Percentiles rank a stretch among this genome's conserved stretches.
Conservation (phyloP, 2,329 filamentous ascomycete genomes). For the Neoscytalidium dimidiatum region DNA sequence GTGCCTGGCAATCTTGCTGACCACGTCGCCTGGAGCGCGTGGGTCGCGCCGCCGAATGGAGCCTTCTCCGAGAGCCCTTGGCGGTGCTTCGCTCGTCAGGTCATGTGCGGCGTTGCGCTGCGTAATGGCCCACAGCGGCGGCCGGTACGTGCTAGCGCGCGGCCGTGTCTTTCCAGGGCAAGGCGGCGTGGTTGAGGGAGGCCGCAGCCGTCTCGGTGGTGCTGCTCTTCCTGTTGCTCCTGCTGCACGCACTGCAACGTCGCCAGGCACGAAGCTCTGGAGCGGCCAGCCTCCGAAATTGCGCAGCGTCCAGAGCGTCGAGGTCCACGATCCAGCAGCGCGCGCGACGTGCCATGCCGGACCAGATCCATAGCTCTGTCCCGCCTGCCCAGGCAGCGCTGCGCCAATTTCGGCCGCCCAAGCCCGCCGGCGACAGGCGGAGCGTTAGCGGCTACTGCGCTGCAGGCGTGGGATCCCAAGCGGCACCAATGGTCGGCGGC, state of each 20-base stretch:
- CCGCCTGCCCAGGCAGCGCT: slow-evolving; percentile 5
- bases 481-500: slow-evolving; percentile 4
- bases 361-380: slow-evolving; percentile 9
- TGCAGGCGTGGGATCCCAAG: slow-evolving; percentile 8
- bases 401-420: slow-evolving; percentile 12
- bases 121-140: slow-evolving; percentile 17
- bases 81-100: slow-evolving; percentile 14
- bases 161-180: slow-evolving; percentile 5
- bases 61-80: slow-evolving; percentile 6
- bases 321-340: neutral
- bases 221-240: neutral
- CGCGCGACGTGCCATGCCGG: slow-evolving; percentile 9
- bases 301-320: neutral
- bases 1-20: slow-evolving; percentile 17
- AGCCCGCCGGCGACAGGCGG: slow-evolving; percentile 12
- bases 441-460: slow-evolving; percentile 8
- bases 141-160: slow-evolving; percentile 2
- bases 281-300: neutral
- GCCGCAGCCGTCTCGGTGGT: neutral
- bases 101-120: slow-evolving; percentile 20
- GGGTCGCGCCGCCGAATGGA: slow-evolving; percentile 1
- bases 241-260: slow-evolving; percentile 10
- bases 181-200: slow-evolving; percentile 4
- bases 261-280: neutral
- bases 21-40: slow-evolving; percentile 14